phyloP scores from a whole-genome alignment of 768 basidiomycete species.

The Russula virescens region DNA sequence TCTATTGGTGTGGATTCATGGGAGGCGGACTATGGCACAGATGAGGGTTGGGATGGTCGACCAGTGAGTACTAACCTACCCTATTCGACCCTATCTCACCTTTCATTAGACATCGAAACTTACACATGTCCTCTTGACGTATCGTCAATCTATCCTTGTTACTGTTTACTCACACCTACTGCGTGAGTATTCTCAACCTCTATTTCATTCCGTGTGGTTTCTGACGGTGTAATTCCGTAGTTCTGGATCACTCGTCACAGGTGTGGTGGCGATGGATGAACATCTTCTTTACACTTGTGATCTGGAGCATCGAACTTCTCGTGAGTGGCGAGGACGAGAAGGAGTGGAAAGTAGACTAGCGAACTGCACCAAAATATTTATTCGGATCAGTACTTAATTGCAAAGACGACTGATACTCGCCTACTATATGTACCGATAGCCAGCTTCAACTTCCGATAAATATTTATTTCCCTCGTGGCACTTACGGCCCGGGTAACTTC shows the following conservation, averaged over 20 bases:
- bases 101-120: constrained; percentile 61
- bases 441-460: no score
- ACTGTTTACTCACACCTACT: constrained; percentile 85
- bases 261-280: constrained; percentile 94
- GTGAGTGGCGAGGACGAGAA: constrained; percentile 76
- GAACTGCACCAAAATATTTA: background rate
- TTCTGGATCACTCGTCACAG: constrained; percentile 84
- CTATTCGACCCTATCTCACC: constrained; percentile 15
- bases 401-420: no score
- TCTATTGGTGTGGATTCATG: constrained; percentile 79
- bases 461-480: no score
- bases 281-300: constrained; percentile 76
- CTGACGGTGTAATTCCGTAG: constrained; percentile 33
- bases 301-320: constrained; percentile 78
- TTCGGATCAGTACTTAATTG: no score
- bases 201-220: background rate
- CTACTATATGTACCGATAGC: no score
- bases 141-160: constrained; percentile 78
- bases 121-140: constrained; percentile 69
- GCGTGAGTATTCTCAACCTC: constrained; percentile 41
- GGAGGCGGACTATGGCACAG: constrained; percentile 60
- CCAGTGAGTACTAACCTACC: constrained; percentile 44
- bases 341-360: constrained; percentile 64
- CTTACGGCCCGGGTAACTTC: background rate
- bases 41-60: constrained; percentile 64